Evolutionary conservation across 2,329 filamentous ascomycete species (phyloP).

Genomic region (Aspergillus sp.): DNA sequence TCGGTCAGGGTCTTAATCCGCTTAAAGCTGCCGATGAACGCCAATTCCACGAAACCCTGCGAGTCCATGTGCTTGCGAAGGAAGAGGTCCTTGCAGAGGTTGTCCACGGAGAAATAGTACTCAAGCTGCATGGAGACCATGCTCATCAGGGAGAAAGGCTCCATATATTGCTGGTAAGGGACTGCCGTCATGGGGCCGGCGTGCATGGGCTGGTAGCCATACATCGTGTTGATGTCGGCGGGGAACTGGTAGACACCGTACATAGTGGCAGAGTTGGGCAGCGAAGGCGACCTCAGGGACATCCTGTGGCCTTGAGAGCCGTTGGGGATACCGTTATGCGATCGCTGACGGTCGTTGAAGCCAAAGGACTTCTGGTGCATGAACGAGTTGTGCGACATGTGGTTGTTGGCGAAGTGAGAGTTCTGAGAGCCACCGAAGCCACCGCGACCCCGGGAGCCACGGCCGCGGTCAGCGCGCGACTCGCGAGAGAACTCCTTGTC

Average conservation of each 20-base stretch:
- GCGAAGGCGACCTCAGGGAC: constrained; percentile 60
- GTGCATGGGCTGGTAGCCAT: constrained; percentile 57
- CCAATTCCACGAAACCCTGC: constrained; percentile 83
- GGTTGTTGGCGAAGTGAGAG: constrained; percentile 39
- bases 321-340: constrained; percentile 39
- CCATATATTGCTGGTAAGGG: constrained; percentile 58
- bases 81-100: constrained; percentile 89
- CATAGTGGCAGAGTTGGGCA: constrained; percentile 53
- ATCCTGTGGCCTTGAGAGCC: constrained; percentile 50
- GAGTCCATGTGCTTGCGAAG: constrained; percentile 91
- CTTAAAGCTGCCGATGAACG: constrained; percentile 81
- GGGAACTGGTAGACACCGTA: constrained; percentile 49
- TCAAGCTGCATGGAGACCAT: constrained; percentile 68
- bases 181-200: constrained; percentile 56
- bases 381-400: constrained; percentile 42
- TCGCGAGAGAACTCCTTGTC: constrained; percentile 39
- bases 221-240: constrained; percentile 53
- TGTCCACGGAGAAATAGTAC: constrained; percentile 97
- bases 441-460: constrained; percentile 42
- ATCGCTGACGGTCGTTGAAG: constrained; percentile 43
- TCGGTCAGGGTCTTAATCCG: constrained; percentile 72
- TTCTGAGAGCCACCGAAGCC: constrained; percentile 36
- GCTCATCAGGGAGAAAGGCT: constrained; percentile 56
- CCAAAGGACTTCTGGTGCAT: constrained; percentile 40
- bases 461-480: constrained; percentile 39